Conservation (phyloP, 495 filamentous ascomycete genomes). For the Hyaloscypha variabilis region DNA sequence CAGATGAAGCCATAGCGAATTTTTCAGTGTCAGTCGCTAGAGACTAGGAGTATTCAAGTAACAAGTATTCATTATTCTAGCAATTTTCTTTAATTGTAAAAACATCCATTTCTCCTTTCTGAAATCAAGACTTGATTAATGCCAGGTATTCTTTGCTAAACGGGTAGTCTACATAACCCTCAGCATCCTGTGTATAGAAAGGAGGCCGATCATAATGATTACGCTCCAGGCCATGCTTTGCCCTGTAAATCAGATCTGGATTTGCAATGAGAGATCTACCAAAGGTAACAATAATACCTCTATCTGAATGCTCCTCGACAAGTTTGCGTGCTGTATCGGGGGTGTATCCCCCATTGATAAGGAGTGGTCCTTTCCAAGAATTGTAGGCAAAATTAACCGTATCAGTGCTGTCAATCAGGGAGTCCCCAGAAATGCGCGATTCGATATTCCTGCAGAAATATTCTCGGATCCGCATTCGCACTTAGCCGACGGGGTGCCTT, state of each 20-base stretch:
- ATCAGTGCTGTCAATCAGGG: background rate
- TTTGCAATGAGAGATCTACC: constrained; percentile 22
- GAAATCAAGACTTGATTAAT: constrained; percentile 5
- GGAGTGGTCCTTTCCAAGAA: constrained; percentile 1
- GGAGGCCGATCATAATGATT: constrained; percentile 16
- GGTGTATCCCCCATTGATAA: constrained; percentile 6
- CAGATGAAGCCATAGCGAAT: no score
- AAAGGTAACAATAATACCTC: constrained; percentile 11
- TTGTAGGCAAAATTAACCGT: background rate
- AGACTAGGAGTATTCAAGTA: no score
- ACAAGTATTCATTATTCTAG: no score
- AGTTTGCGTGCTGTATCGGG: constrained; percentile 5
- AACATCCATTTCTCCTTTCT: no score
- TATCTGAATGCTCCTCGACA: constrained; percentile 7
- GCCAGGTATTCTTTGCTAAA: constrained; percentile 18
- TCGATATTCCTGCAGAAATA: no score
- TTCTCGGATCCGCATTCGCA: no score
- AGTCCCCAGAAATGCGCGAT: background rate
- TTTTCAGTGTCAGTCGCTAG: no score
- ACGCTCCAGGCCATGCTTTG: constrained; percentile 1
- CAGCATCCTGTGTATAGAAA: constrained; percentile 16
- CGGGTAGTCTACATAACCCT: constrained; percentile 21
- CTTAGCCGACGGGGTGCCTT: no score
- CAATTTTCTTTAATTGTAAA: no score
- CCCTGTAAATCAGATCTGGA: constrained; percentile 18